Percentiles rank a stretch among this genome's conserved stretches.
These are phyloP conservation scores for Aspergillus conjunctus DNA, from an alignment of 495 filamentous ascomycete species.

Conservation along the genomic window DNA sequence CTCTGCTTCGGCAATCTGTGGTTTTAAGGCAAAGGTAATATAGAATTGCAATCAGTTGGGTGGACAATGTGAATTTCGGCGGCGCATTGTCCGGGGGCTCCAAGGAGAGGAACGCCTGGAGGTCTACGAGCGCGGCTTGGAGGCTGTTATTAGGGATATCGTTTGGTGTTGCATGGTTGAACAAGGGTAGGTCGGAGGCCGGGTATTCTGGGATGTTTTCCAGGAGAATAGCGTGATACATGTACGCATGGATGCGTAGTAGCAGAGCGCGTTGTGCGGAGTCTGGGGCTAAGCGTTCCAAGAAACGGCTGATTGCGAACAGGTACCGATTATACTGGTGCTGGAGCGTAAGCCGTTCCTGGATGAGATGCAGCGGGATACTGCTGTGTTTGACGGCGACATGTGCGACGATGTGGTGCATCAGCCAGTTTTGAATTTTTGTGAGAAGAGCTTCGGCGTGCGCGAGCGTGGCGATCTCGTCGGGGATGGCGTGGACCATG, in stretches of 20 bases:
- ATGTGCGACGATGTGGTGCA: constrained; percentile 12
- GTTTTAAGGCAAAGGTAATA: constrained; percentile 30
- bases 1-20: constrained; percentile 2
- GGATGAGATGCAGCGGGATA: not conserved
- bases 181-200: too few species aligned
- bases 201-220: too few species aligned
- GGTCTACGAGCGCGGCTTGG: constrained; percentile 15
- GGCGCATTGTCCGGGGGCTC: not conserved
- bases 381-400: constrained; percentile 9
- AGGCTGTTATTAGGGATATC: constrained; percentile 3
- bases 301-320: not conserved
- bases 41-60: constrained; percentile 24
- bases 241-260: constrained; percentile 6
- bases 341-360: constrained; percentile 4
- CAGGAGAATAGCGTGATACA: constrained; percentile 14
- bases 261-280: not conserved
- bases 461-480: not conserved
- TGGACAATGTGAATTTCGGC: constrained; percentile 23
- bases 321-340: constrained; percentile 12
- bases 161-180: too few species aligned
- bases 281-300: not conserved
- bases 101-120: constrained; percentile 15
- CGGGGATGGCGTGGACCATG: not conserved
- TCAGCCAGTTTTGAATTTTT: constrained; percentile 12
- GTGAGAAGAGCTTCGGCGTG: constrained; percentile 3